phyloP scores from a whole-genome alignment of 2,329 filamentous ascomycete genomes.

The Colletotrichum sp. region DNA sequence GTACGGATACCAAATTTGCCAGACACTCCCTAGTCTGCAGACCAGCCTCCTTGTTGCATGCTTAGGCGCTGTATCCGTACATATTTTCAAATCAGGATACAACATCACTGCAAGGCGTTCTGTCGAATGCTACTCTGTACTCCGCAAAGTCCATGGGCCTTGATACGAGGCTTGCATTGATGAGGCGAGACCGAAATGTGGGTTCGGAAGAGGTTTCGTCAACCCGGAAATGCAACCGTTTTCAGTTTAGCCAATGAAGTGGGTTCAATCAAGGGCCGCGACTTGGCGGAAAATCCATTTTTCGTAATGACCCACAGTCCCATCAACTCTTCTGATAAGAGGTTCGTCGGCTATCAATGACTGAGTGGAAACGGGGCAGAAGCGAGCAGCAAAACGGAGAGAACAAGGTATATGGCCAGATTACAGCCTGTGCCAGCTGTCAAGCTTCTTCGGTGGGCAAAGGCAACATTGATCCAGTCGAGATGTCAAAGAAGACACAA shows the following conservation, averaged over 20 bases:
- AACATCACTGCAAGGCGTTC: neutral
- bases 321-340: rapidly evolving
- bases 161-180: neutral
- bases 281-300: neutral
- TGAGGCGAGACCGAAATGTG: neutral
- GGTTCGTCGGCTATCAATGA: neutral
- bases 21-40: neutral
- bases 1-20: neutral
- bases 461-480: neutral
- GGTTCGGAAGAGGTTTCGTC: neutral
- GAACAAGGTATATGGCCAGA: neutral
- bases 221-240: neutral
- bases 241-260: neutral
- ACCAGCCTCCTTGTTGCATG: neutral
- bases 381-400: neutral
- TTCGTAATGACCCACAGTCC: neutral
- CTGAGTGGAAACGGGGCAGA: neutral
- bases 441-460: neutral
- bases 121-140: neutral
- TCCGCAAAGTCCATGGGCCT: neutral
- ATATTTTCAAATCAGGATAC: neutral
- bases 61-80: neutral
- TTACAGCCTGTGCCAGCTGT: neutral
- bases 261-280: neutral
- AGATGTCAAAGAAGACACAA: neutral